These are phyloP conservation scores for Tinospora cordifolia DNA, from an alignment of 164 flowering plant species.

Conservation along the genomic window DNA sequence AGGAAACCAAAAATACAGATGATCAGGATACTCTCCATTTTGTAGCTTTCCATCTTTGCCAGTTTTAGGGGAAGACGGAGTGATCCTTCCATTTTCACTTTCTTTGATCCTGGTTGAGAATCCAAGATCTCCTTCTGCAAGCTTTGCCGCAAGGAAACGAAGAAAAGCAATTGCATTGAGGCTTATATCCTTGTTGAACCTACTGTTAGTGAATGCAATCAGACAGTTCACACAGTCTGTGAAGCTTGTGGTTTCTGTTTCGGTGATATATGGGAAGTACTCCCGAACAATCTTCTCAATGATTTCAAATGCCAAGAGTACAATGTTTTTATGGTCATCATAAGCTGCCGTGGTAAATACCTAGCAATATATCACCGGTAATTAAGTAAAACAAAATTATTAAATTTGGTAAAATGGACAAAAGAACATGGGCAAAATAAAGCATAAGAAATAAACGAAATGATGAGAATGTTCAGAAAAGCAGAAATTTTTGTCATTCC, in stretches of 20 bases:
- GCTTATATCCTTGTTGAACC: slow-evolving; percentile 91
- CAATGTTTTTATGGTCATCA: slow-evolving; percentile 96
- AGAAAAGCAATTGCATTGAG: slow-evolving; percentile 94
- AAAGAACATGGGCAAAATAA: background rate
- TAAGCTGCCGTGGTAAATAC: slow-evolving; percentile 97
- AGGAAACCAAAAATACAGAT: slow-evolving; percentile 95
- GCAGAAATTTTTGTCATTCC: background rate
- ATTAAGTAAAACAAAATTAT: background rate
- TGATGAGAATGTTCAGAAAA: background rate
- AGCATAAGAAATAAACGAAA: background rate
- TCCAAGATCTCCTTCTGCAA: slow-evolving; percentile 93
- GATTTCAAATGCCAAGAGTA: slow-evolving; percentile 90
- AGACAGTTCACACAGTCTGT: slow-evolving; percentile 97
- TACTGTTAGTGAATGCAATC: slow-evolving; percentile 90
- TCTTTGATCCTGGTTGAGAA: slow-evolving; percentile 54
- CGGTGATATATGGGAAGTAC: slow-evolving; percentile 95
- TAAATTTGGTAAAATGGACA: background rate
- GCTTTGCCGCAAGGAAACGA: slow-evolving; percentile 88
- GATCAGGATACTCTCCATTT: slow-evolving; percentile 48
- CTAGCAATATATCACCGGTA: slow-evolving; percentile 30
- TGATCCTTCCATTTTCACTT: slow-evolving; percentile 45
- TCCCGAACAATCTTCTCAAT: slow-evolving; percentile 95
- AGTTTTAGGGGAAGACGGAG: slow-evolving; percentile 38
- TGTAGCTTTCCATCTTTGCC: slow-evolving; percentile 58
- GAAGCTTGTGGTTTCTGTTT: slow-evolving; percentile 93